These are phyloP conservation scores for Kwoniella newhampshirensis DNA, from an alignment of 768 basidiomycete genomes.

Conservation along the genomic window DNA sequence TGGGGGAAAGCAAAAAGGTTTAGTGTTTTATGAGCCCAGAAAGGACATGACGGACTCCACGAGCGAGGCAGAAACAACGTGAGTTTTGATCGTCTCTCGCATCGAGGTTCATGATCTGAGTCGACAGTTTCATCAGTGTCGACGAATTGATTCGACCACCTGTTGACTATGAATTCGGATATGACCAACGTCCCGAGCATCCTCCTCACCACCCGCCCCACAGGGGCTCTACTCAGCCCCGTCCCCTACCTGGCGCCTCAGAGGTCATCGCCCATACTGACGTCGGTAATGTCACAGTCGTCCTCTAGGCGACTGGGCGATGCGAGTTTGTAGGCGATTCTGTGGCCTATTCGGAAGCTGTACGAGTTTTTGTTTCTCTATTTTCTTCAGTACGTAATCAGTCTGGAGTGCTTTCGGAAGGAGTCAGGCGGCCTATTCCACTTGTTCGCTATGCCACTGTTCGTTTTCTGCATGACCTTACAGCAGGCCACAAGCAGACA, in stretches of 20 bases:
- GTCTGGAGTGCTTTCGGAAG: too few species aligned
- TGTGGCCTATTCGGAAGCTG: too few species aligned
- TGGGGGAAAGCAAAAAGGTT: conserved; percentile 27
- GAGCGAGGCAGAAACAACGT: background rate
- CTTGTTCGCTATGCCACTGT: too few species aligned
- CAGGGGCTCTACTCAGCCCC: conserved; percentile 9
- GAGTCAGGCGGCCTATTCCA: too few species aligned
- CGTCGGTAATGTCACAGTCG: conserved; percentile 27
- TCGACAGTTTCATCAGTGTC: background rate
- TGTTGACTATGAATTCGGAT: too few species aligned
- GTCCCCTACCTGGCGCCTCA: conserved; percentile 23
- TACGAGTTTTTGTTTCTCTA: too few species aligned
- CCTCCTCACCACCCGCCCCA: conserved; percentile 8
- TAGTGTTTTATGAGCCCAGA: conserved; percentile 25
- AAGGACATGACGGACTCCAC: conserved; percentile 18
- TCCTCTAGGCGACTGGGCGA: conserved; percentile 15
- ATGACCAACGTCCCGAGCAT: conserved; percentile 3
- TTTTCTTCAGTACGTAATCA: too few species aligned
- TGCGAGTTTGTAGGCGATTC: too few species aligned
- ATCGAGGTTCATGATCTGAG: background rate
- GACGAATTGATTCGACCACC: background rate
- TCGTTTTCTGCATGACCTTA: too few species aligned
- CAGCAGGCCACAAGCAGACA: too few species aligned
- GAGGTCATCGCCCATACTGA: conserved; percentile 33
- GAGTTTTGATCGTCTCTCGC: background rate